These are phyloP conservation scores for Entoloma clypeatum DNA, from an alignment of 1,284 basidiomycete species.

Conservation along the genomic window DNA sequence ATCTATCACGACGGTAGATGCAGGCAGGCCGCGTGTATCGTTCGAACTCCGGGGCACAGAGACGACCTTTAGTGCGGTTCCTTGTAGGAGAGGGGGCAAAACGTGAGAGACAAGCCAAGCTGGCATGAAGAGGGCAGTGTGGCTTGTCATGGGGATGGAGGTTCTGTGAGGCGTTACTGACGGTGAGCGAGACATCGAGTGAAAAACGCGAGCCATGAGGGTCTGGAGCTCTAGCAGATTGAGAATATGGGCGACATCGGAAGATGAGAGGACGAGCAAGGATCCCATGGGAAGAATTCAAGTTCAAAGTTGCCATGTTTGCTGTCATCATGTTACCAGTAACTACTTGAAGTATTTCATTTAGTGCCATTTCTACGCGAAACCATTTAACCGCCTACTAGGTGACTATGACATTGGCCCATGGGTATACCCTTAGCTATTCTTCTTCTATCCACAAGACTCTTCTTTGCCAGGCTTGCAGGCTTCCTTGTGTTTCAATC, in stretches of 20 bases:
- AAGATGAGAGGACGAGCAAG: slow-evolving; percentile 50
- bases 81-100: slow-evolving; percentile 20
- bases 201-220: slow-evolving; percentile 57
- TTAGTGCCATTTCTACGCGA: too few relatives aligned
- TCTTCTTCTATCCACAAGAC: too few relatives aligned
- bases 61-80: slow-evolving; percentile 69
- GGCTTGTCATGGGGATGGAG: slow-evolving; percentile 41
- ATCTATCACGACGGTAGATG: slow-evolving; percentile 73
- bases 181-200: slow-evolving; percentile 25
- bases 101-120: too few relatives aligned
- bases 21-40: slow-evolving; percentile 61
- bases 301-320: too few relatives aligned
- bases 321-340: too few relatives aligned
- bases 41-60: slow-evolving; percentile 50
- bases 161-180: slow-evolving; percentile 48
- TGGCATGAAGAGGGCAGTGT: slow-evolving; percentile 70
- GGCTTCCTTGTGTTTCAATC: too few relatives aligned
- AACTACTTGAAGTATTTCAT: too few relatives aligned
- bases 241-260: slow-evolving; percentile 48
- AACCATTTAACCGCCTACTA: too few relatives aligned
- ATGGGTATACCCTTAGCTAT: too few relatives aligned
- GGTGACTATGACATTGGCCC: too few relatives aligned
- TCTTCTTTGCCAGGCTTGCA: too few relatives aligned
- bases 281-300: too few relatives aligned
- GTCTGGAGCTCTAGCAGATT: slow-evolving; percentile 41